A percentile compares a stretch with the other conserved stretches of the same genome.
These are phyloP conservation scores for Tillandsia fasciculata DNA, from an alignment of 176 grass and related monocot species.

Conservation along the genomic window DNA sequence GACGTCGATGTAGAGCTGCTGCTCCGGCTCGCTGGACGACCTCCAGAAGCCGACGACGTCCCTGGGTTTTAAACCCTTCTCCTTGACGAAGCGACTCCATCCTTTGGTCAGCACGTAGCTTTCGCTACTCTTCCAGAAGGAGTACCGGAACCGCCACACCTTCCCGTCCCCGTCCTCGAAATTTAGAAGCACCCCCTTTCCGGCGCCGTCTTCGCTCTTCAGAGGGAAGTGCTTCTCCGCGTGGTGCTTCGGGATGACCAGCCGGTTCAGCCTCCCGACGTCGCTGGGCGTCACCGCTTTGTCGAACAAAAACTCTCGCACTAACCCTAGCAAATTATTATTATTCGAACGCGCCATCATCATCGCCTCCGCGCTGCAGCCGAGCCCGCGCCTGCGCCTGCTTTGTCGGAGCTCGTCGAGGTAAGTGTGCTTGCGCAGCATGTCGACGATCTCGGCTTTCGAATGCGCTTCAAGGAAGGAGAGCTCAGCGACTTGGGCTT, in stretches of 20 bases:
- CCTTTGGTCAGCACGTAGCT: constrained; percentile 27
- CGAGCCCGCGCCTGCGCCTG: neutral
- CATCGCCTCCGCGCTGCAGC: neutral
- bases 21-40: neutral
- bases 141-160: constrained; percentile 20
- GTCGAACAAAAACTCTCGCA: neutral
- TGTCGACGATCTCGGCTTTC: constrained; percentile 19
- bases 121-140: constrained; percentile 24
- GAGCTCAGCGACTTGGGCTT: neutral
- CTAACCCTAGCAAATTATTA: neutral
- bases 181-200: neutral
- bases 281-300: neutral
- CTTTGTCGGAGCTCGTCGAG: constrained; percentile 7
- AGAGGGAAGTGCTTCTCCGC: neutral
- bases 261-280: neutral
- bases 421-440: constrained; percentile 25
- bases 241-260: neutral
- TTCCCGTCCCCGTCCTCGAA: constrained; percentile 2
- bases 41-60: neutral
- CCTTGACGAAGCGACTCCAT: constrained; percentile 25
- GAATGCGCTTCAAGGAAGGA: constrained; percentile 7
- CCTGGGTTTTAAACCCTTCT: constrained; percentile 5
- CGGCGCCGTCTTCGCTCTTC: neutral
- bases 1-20: neutral
- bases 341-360: neutral